These are phyloP conservation scores for Pezicula radicicola DNA, from an alignment of 2,329 filamentous ascomycete species.

Conservation along the genomic window DNA sequence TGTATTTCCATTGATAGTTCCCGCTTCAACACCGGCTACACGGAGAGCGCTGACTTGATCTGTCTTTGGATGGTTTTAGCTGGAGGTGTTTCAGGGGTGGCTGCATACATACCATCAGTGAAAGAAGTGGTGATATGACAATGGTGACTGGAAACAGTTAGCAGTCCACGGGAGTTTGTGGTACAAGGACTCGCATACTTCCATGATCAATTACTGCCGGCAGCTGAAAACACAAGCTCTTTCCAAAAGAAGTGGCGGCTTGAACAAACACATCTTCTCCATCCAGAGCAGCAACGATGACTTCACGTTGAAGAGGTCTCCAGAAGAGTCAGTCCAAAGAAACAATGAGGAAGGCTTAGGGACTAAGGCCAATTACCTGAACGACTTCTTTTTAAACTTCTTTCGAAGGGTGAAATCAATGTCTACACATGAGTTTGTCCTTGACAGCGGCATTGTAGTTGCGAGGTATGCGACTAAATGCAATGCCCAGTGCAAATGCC, in stretches of 20 bases:
- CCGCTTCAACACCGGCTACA: conserved; percentile 72
- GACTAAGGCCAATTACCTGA: conserved; percentile 49
- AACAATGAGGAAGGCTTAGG: background rate
- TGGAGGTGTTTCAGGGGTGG: background rate
- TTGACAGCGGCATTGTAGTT: conserved; percentile 32
- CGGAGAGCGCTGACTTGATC: conserved; percentile 86
- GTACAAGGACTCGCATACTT: conserved; percentile 51
- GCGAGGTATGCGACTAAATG: background rate
- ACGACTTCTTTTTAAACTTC: conserved; percentile 71
- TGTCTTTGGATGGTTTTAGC: conserved; percentile 49
- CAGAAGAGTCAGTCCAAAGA: background rate
- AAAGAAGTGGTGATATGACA: conserved; percentile 83
- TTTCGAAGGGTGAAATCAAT: conserved; percentile 71
- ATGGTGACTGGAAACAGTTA: conserved; percentile 64
- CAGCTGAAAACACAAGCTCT: conserved; percentile 89
- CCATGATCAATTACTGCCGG: conserved; percentile 85
- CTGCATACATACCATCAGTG: conserved; percentile 67
- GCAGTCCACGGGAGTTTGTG: conserved; percentile 3
- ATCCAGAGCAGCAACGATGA: conserved; percentile 76
- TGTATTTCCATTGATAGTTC: conserved; percentile 84
- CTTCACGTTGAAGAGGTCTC: conserved; percentile 82
- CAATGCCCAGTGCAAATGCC: background rate
- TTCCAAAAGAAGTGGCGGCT: conserved; percentile 87
- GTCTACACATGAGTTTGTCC: conserved; percentile 53
- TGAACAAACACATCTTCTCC: conserved; percentile 92